A percentile compares a stretch with the other conserved stretches of the same genome.
phyloP scores from a whole-genome alignment of 2,329 filamentous ascomycete species.

The Fusarium sp. region DNA sequence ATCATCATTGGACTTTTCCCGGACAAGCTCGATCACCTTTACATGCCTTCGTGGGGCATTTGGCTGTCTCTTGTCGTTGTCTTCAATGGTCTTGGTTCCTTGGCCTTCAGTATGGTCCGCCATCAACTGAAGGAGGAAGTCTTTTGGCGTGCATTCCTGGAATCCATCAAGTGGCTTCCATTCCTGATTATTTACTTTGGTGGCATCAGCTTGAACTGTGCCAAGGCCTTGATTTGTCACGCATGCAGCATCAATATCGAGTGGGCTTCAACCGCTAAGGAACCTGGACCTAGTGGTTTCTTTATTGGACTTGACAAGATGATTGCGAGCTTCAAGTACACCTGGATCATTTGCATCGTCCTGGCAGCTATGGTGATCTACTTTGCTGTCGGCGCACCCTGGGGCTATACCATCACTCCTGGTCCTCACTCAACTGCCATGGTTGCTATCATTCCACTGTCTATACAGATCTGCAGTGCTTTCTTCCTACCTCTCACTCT shows the following conservation, averaged over 20 bases:
- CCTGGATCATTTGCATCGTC: slow-evolving; percentile 42
- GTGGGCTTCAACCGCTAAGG: slow-evolving; percentile 48
- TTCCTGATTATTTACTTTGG: slow-evolving; percentile 49
- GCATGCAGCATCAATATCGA: slow-evolving; percentile 46
- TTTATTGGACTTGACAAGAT: slow-evolving; percentile 53
- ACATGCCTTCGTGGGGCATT: slow-evolving; percentile 73
- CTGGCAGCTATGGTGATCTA: slow-evolving; percentile 45
- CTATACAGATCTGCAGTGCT: slow-evolving; percentile 42
- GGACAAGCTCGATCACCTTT: slow-evolving; percentile 74
- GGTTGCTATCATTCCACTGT: slow-evolving; percentile 44
- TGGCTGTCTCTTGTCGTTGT: slow-evolving; percentile 60
- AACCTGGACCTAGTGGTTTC: slow-evolving; percentile 46
- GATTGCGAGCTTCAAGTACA: slow-evolving; percentile 61
- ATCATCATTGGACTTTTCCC: slow-evolving; percentile 78
- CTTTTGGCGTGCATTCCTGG: slow-evolving; percentile 44
- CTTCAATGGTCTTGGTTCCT: slow-evolving; percentile 41
- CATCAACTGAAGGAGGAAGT: slow-evolving; percentile 44
- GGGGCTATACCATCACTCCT: slow-evolving; percentile 44
- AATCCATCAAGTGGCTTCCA: slow-evolving; percentile 45
- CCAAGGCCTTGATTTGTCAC: slow-evolving; percentile 46
- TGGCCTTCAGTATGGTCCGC: slow-evolving; percentile 43
- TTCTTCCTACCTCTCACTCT: slow-evolving; percentile 45
- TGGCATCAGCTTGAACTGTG: slow-evolving; percentile 47
- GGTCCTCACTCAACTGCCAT: slow-evolving; percentile 42
- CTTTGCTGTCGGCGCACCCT: slow-evolving; percentile 44